Evolutionary conservation across 2,329 filamentous ascomycete genomes (phyloP).

Genomic region (Trichoderma sp.): DNA sequence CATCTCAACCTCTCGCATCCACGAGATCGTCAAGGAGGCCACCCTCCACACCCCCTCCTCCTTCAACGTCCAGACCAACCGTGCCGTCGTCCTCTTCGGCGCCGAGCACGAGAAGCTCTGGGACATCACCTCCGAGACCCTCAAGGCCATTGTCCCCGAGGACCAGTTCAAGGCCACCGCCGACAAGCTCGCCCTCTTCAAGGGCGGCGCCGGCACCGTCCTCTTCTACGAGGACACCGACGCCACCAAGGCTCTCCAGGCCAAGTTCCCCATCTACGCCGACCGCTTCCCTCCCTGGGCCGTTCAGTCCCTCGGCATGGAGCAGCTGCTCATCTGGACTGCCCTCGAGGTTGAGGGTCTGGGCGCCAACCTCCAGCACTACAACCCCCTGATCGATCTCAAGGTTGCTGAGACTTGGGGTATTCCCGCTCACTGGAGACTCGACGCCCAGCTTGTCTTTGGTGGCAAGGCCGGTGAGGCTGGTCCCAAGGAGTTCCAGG

Average conservation of each 20-base stretch:
- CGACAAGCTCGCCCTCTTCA: conserved; percentile 54
- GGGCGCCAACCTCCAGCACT: conserved; percentile 88
- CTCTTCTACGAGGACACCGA: conserved; percentile 83
- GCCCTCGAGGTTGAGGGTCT: conserved; percentile 80
- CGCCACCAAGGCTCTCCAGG: conserved; percentile 63
- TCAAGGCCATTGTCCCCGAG: conserved; percentile 57
- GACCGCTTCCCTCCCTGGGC: conserved; percentile 79
- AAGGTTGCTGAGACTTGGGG: conserved; percentile 68
- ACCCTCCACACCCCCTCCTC: conserved; percentile 70
- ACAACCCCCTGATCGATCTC: conserved; percentile 80
- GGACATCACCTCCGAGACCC: conserved; percentile 62
- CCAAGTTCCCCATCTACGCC: conserved; percentile 69
- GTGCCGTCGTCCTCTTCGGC: conserved; percentile 74
- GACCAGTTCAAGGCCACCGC: conserved; percentile 57
- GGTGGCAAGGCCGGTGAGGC: conserved; percentile 59
- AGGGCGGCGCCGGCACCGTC: conserved; percentile 72
- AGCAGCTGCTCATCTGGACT: conserved; percentile 75
- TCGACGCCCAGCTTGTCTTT: conserved; percentile 83
- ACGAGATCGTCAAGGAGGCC: conserved; percentile 62
- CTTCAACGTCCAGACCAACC: conserved; percentile 87
- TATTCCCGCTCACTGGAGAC: conserved; percentile 68
- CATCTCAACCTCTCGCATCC: conserved; percentile 51
- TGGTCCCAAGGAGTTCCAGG: conserved; percentile 61
- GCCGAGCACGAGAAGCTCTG: conserved; percentile 85
- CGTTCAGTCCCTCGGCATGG: conserved; percentile 73